Conservation (phyloP, 805 yeast genomes). For the Yamadazyma akitaensis region DNA sequence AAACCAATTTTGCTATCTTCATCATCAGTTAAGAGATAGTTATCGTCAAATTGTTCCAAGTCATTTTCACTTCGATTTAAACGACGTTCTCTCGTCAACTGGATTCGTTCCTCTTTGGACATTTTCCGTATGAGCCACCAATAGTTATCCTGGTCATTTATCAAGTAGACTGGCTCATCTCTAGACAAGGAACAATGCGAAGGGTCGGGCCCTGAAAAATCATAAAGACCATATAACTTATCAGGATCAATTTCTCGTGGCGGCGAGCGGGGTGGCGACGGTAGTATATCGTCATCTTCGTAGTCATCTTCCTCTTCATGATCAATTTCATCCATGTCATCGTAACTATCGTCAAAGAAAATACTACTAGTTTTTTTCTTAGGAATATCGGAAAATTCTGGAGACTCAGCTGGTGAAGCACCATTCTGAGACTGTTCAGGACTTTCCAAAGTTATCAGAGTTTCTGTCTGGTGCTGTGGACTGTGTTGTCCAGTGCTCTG, state of each 20-base stretch:
- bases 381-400: not conserved
- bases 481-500: not conserved
- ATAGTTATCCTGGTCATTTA: constrained; percentile 88
- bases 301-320: constrained; percentile 21
- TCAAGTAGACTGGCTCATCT: constrained; percentile 76
- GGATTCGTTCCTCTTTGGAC: constrained; percentile 33
- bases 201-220: constrained; percentile 88
- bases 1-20: constrained; percentile 80
- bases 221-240: constrained; percentile 79
- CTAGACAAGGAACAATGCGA: constrained; percentile 79
- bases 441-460: not conserved
- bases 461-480: not conserved
- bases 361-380: constrained; percentile 6
- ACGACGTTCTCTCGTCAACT: constrained; percentile 8
- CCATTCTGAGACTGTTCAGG: not conserved
- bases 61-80: constrained; percentile 10
- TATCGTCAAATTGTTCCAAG: constrained; percentile 9
- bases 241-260: constrained; percentile 81
- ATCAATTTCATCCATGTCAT: constrained; percentile 4
- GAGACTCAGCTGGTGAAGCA: not conserved
- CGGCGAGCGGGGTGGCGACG: constrained; percentile 75
- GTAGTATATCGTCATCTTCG: constrained; percentile 43
- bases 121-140: constrained; percentile 86
- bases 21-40: constrained; percentile 18
- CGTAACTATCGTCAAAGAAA: constrained; percentile 15